Percentiles rank a stretch among this genome's conserved stretches.
phyloP scores from a whole-genome alignment of 257 asterid species.

The Knoxia roxburghii region DNA sequence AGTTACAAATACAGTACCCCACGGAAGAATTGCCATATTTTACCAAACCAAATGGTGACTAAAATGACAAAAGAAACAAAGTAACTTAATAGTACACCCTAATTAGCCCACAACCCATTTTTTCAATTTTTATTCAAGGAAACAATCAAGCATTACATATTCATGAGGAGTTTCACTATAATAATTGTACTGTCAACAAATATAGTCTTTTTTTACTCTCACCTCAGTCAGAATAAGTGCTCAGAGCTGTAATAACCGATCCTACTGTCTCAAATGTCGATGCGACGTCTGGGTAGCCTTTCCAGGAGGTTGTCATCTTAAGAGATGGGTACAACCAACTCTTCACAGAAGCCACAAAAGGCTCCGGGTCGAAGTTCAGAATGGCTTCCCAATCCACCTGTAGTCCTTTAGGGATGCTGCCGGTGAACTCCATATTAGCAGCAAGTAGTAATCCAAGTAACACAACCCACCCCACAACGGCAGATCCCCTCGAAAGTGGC shows the following conservation, averaged over 20 bases:
- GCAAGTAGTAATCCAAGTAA: slow-evolving; percentile 87
- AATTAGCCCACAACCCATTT: background rate
- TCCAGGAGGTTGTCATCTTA: slow-evolving; percentile 81
- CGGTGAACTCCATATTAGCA: slow-evolving; percentile 93
- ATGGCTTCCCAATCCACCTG: slow-evolving; percentile 99
- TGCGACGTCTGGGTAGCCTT: slow-evolving; percentile 83
- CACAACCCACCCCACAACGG: slow-evolving; percentile 75
- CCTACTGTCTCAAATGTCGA: slow-evolving; percentile 89
- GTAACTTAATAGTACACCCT: background rate
- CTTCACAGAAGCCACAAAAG: slow-evolving; percentile 50
- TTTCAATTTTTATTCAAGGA: background rate
- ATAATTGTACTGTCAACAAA: background rate
- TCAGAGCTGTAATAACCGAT: slow-evolving; percentile 80
- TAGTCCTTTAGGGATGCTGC: slow-evolving; percentile 78
- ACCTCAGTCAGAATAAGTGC: slow-evolving; percentile 69
- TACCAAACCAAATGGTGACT: slow-evolving; percentile 3
- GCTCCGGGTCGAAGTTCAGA: slow-evolving; percentile 57
- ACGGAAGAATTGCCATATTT: slow-evolving; percentile 5
- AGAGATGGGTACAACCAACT: slow-evolving; percentile 86
- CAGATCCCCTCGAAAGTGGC: slow-evolving; percentile 81
- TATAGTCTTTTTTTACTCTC: no score
- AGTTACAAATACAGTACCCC: no score
- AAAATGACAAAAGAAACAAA: background rate
- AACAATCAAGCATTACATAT: background rate
- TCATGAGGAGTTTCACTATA: background rate